Evolutionary conservation across 345 rosid species (phyloP).

Genomic region (Noccaea bulbosa): DNA sequence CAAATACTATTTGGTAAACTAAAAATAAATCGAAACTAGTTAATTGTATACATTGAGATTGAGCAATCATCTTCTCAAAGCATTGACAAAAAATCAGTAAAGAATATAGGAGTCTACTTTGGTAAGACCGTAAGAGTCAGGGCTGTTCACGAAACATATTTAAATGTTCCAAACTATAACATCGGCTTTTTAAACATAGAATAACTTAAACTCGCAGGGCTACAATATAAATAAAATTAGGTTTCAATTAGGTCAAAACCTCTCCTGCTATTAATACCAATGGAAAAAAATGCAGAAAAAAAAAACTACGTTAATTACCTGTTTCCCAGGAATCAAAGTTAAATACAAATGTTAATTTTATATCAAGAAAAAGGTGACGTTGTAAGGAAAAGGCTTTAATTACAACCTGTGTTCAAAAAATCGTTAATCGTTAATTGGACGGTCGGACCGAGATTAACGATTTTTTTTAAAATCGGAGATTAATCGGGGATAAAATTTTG

Average conservation of each 20-base stretch:
- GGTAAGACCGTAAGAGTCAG: constrained; percentile 30
- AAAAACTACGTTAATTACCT: neutral
- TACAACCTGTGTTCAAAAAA: no score
- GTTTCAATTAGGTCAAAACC: constrained; percentile 31
- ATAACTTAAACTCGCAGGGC: constrained; percentile 1
- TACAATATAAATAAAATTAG: neutral
- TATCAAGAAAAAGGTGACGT: constrained; percentile 7
- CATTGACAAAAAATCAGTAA: constrained; percentile 19
- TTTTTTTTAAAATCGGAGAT: no score
- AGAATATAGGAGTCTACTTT: constrained; percentile 37
- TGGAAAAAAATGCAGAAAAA: no score
- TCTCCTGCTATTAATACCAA: neutral
- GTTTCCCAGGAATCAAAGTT: constrained; percentile 8
- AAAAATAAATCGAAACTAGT: neutral
- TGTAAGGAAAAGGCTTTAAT: constrained; percentile 15
- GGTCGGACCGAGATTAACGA: no score
- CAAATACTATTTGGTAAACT: neutral
- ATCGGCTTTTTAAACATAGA: neutral
- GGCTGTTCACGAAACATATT: constrained; percentile 31
- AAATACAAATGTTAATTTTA: constrained; percentile 13
- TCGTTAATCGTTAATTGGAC: no score
- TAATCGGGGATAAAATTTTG: no score
- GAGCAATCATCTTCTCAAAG: constrained; percentile 11
- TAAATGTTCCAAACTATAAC: constrained; percentile 21
- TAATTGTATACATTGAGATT: constrained; percentile 7